These are phyloP conservation scores for Lodderomyces jiufengensis DNA, from an alignment of 1,139 yeast species.

Conservation along the genomic window DNA sequence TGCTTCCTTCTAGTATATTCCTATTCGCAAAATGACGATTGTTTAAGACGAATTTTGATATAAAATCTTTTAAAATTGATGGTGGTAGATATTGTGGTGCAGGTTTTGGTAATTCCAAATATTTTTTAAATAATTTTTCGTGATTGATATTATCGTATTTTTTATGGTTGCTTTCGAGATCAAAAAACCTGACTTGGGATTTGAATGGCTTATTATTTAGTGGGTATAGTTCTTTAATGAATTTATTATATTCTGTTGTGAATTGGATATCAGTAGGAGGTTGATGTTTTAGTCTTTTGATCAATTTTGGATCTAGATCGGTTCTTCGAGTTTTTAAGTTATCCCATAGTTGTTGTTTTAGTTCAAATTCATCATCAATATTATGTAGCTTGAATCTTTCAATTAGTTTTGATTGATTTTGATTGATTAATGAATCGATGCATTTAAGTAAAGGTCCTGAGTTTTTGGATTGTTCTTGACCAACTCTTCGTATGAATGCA, in stretches of 20 bases:
- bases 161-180: slow-evolving; percentile 10
- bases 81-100: slow-evolving; percentile 30
- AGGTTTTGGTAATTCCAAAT: slow-evolving; percentile 33
- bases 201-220: slow-evolving; percentile 7
- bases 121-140: slow-evolving; percentile 27
- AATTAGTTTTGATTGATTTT: slow-evolving; percentile 11
- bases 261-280: not conserved
- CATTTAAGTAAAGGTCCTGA: slow-evolving; percentile 13
- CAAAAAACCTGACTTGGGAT: slow-evolving; percentile 7
- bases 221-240: slow-evolving; percentile 38
- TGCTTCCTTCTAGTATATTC: slow-evolving; percentile 3
- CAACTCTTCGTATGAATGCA: slow-evolving; percentile 7
- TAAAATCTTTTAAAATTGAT: slow-evolving; percentile 36
- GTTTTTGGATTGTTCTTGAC: slow-evolving; percentile 8
- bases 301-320: slow-evolving; percentile 3
- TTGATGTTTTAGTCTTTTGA: not conserved
- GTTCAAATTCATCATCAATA: slow-evolving; percentile 5
- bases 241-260: slow-evolving; percentile 15
- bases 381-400: slow-evolving; percentile 9
- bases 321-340: slow-evolving; percentile 5
- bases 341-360: slow-evolving; percentile 13
- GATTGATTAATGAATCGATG: slow-evolving; percentile 13
- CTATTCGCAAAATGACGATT: slow-evolving; percentile 6
- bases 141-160: slow-evolving; percentile 24
- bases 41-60: slow-evolving; percentile 23